phyloP scores from a whole-genome alignment of 2,329 filamentous ascomycete species.

The Diplodia sapinea region DNA sequence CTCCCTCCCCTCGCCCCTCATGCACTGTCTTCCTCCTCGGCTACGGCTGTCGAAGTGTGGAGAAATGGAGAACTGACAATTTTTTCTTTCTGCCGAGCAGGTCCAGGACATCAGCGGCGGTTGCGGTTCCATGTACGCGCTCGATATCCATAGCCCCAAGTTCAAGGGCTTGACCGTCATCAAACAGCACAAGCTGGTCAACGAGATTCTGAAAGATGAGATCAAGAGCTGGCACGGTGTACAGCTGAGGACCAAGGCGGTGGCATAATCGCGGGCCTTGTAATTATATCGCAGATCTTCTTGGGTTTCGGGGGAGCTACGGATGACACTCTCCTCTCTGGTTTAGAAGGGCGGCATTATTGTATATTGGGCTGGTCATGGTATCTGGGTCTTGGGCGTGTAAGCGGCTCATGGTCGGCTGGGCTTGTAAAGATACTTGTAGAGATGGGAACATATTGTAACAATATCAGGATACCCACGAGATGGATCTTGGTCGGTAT shows the following conservation, averaged over 20 bases:
- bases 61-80: neutral
- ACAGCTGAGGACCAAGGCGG: slow-evolving; percentile 70
- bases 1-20: neutral
- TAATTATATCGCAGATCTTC: neutral
- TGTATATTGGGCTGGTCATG: slow-evolving; percentile 11
- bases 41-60: neutral
- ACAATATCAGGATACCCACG: neutral
- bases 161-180: slow-evolving; percentile 75
- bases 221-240: slow-evolving; percentile 84
- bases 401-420: neutral
- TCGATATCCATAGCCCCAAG: slow-evolving; percentile 73
- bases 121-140: slow-evolving; percentile 86
- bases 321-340: neutral
- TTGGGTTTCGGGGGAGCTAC: neutral
- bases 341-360: slow-evolving; percentile 8
- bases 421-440: slow-evolving; percentile 23
- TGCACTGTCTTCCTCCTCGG: neutral
- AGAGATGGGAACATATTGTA: slow-evolving; percentile 13
- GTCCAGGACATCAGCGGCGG: slow-evolving; percentile 83
- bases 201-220: slow-evolving; percentile 73
- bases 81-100: slow-evolving; percentile 39
- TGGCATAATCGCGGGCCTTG: neutral
- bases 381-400: slow-evolving; percentile 3
- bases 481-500: neutral
- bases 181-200: slow-evolving; percentile 84